phyloP scores from a whole-genome alignment of 2,329 filamentous ascomycete species.

The Colletotrichum orchidophilum region DNA sequence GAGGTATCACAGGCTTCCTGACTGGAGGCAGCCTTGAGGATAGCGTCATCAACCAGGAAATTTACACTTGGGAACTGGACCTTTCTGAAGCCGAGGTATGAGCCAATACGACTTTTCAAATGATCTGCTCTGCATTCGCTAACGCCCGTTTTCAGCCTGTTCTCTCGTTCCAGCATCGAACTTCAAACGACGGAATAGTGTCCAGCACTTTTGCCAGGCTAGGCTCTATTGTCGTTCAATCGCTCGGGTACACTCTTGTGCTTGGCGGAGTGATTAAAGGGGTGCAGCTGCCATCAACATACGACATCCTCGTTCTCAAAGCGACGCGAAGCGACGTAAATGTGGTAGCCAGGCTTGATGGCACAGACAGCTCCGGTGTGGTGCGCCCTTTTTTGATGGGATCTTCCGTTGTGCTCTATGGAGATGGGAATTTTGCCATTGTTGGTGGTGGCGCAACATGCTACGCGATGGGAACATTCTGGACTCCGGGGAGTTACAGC shows the following conservation, averaged over 20 bases:
- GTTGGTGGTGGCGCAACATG: conserved; percentile 86
- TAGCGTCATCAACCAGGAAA: conserved; percentile 69
- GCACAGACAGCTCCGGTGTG: not conserved
- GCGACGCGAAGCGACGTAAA: conserved; percentile 36
- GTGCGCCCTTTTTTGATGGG: conserved; percentile 77
- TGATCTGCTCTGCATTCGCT: not conserved
- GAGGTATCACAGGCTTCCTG: conserved; percentile 66
- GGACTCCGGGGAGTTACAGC: conserved; percentile 72
- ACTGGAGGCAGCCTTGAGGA: conserved; percentile 76
- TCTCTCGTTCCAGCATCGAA: conserved; percentile 1
- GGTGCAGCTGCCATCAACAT: conserved; percentile 52
- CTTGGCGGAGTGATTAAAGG: conserved; percentile 55
- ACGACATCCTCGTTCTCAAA: conserved; percentile 59
- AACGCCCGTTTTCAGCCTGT: not conserved
- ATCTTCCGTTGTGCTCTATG: conserved; percentile 62
- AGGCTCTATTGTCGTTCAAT: conserved; percentile 50
- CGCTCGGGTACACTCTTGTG: conserved; percentile 43
- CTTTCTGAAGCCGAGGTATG: conserved; percentile 49
- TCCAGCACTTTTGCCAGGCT: conserved; percentile 47
- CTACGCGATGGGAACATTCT: conserved; percentile 90
- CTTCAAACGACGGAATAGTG: not conserved
- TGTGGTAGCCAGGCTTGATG: conserved; percentile 54
- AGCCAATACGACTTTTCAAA: conserved; percentile 13
- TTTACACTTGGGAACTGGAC: conserved; percentile 72
- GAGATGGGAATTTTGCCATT: conserved; percentile 64